Evolutionary conservation across 345 rosid species (phyloP).

Genomic region (Tarenaya hassleriana): DNA sequence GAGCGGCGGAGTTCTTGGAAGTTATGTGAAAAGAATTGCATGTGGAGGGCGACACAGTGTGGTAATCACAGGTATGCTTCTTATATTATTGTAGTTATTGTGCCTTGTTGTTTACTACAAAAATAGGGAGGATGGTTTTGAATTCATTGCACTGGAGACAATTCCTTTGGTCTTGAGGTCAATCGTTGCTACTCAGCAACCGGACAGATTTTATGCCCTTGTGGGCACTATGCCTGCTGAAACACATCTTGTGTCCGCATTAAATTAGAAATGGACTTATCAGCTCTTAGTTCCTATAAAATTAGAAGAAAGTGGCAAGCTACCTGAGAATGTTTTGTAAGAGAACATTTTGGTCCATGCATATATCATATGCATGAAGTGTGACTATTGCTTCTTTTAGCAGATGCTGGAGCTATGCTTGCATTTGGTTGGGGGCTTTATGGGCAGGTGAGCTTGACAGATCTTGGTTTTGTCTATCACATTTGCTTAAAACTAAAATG

Average conservation of each 20-base stretch:
- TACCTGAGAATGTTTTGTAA: neutral
- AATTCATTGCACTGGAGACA: constrained; percentile 12
- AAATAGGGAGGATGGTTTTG: neutral
- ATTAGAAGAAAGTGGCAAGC: no score
- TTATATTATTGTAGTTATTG: constrained; percentile 15
- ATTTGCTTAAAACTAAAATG: constrained; percentile 13
- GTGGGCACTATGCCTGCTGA: neutral
- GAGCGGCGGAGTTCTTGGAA: constrained; percentile 65
- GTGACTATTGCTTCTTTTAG: constrained; percentile 20
- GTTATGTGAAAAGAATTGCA: constrained; percentile 71
- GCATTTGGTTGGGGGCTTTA: constrained; percentile 99
- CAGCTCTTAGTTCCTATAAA: no score
- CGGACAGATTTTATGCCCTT: neutral
- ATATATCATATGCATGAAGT: neutral
- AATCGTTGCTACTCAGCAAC: constrained; percentile 2
- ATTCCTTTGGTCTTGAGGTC: neutral
- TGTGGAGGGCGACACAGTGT: constrained; percentile 99
- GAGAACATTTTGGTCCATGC: constrained; percentile 4
- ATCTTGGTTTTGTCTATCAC: constrained; percentile 8
- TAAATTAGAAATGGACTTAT: no score
- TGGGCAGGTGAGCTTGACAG: constrained; percentile 74
- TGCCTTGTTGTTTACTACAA: neutral
- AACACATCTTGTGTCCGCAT: no score
- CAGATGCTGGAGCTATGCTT: constrained; percentile 95
- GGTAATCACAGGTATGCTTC: constrained; percentile 63